These are phyloP conservation scores for Narthecium ossifragum DNA, from an alignment of 106 monocot species.

Conservation along the genomic window DNA sequence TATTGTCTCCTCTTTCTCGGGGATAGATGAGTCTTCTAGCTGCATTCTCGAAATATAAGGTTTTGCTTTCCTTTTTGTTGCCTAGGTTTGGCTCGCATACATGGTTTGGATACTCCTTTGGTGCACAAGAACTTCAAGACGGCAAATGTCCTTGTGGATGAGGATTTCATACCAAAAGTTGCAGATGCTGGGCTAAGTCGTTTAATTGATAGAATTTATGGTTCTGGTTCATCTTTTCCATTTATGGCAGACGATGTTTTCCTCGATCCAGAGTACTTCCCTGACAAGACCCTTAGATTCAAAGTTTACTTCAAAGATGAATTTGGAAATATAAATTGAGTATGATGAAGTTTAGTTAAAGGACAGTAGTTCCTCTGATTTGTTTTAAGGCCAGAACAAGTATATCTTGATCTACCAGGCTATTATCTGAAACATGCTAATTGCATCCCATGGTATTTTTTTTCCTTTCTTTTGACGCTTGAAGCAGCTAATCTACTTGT, in stretches of 20 bases:
- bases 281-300: background rate
- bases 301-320: no score
- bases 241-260: conserved; percentile 49
- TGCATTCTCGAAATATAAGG: conserved; percentile 3
- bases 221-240: conserved; percentile 33
- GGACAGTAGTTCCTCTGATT: no score
- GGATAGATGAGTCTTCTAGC: background rate
- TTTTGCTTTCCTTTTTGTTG: conserved; percentile 15
- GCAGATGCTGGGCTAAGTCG: conserved; percentile 73
- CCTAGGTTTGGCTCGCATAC: conserved; percentile 67
- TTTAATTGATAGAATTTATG: conserved; percentile 49
- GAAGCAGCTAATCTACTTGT: no score
- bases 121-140: conserved; percentile 91
- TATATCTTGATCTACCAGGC: no score
- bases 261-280: conserved; percentile 65
- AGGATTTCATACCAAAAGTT: conserved; percentile 86
- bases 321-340: no score
- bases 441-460: no score
- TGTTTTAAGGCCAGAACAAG: no score
- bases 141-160: conserved; percentile 82
- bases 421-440: no score
- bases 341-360: no score
- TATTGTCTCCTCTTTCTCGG: background rate
- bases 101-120: conserved; percentile 58
- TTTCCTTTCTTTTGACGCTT: no score